Conservation (phyloP, 352 stramenopile genomes). For the Phytophthora lateralis region DNA sequence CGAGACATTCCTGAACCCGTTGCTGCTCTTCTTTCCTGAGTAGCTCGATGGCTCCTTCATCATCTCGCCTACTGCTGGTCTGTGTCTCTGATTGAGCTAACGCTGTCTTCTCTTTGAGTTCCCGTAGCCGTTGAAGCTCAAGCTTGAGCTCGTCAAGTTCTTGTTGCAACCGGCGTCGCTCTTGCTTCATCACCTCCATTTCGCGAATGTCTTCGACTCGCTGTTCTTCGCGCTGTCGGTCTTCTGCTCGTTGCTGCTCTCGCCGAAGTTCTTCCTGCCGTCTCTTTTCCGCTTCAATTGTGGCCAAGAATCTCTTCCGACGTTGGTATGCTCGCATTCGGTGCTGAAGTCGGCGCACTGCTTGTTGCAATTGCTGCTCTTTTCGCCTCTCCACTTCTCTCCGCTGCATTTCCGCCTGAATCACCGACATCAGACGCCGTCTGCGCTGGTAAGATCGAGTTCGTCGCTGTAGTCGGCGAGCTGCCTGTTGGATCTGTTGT, state of each 20-base stretch:
- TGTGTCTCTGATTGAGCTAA: constrained; percentile 16
- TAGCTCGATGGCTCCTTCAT: constrained; percentile 12
- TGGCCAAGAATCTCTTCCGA: constrained; percentile 12
- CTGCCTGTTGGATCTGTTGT: constrained; percentile 45
- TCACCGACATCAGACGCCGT: constrained; percentile 20
- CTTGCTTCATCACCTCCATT: constrained; percentile 13
- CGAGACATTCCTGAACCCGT: constrained; percentile 19
- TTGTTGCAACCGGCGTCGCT: constrained; percentile 16
- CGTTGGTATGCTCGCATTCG: constrained; percentile 14
- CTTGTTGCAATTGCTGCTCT: constrained; percentile 9
- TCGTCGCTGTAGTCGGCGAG: constrained; percentile 42
- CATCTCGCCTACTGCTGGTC: constrained; percentile 11
- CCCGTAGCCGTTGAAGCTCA: constrained; percentile 10
- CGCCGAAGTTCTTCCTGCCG: constrained; percentile 15
- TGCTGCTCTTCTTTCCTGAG: constrained; percentile 25
- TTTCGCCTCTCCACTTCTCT: constrained; percentile 19
- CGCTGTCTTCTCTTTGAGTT: constrained; percentile 9
- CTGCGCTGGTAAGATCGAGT: constrained; percentile 19
- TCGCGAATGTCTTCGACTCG: constrained; percentile 16
- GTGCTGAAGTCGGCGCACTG: constrained; percentile 16
- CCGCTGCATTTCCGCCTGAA: constrained; percentile 10
- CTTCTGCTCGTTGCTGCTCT: constrained; percentile 23
- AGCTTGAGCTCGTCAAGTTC: constrained; percentile 19
- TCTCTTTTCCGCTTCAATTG: constrained; percentile 14
- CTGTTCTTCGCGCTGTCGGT: constrained; percentile 6